Conservation (phyloP, 345 rosid species). For the Isatis tinctoria region DNA sequence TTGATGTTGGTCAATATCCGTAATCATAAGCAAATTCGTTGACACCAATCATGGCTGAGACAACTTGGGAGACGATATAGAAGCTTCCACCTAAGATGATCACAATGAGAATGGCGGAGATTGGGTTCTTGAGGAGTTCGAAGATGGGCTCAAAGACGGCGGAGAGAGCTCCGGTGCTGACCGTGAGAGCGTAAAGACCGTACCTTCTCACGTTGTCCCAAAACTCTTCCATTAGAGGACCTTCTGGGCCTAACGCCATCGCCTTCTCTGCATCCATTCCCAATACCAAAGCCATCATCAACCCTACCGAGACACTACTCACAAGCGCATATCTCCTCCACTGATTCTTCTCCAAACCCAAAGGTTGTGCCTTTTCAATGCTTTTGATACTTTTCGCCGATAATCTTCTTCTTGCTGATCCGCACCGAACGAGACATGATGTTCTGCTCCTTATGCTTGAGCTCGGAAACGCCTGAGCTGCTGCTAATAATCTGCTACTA, state of each 20-base stretch:
- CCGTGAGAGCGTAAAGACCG: slow-evolving; percentile 88
- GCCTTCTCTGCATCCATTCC: slow-evolving; percentile 62
- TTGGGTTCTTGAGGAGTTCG: slow-evolving; percentile 81
- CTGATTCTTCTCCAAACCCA: slow-evolving; percentile 26
- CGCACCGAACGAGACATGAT: slow-evolving; percentile 10
- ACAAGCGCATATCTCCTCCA: slow-evolving; percentile 44
- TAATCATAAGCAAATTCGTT: slow-evolving; percentile 68
- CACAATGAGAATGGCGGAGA: slow-evolving; percentile 65
- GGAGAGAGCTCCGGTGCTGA: slow-evolving; percentile 85
- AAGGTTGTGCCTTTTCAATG: slow-evolving; percentile 16
- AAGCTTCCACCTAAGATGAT: slow-evolving; percentile 60
- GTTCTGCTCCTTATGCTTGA: slow-evolving; percentile 16
- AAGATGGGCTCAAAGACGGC: slow-evolving; percentile 53
- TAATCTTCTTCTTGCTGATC: slow-evolving; percentile 14
- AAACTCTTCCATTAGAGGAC: slow-evolving; percentile 85
- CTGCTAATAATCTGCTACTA: not conserved
- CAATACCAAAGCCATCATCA: slow-evolving; percentile 39
- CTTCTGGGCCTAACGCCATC: slow-evolving; percentile 82
- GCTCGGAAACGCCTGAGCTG: slow-evolving; percentile 22
- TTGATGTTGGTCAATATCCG: slow-evolving; percentile 6
- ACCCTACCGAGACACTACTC: slow-evolving; percentile 56
- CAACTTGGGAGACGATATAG: slow-evolving; percentile 66
- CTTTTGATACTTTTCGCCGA: not conserved
- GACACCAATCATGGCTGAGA: slow-evolving; percentile 82
- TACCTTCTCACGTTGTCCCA: slow-evolving; percentile 99